A percentile compares a stretch with the other conserved stretches of the same genome.
Conservation (phyloP, 2,329 filamentous ascomycete genomes). For the Cordyceps fumosorosea region DNA sequence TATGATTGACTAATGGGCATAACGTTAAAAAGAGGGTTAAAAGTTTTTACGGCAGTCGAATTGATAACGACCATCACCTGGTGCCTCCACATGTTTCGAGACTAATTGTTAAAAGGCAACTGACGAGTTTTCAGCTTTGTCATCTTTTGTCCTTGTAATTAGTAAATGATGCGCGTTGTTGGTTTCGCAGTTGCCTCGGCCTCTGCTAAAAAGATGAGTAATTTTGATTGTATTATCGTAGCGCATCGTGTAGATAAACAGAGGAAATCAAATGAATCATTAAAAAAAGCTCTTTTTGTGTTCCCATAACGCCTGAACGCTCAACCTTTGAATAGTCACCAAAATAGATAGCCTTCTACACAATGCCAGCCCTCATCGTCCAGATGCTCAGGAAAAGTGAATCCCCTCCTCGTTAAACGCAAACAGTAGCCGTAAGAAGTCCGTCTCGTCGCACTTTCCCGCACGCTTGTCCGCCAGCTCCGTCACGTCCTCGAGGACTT, state of each 20-base stretch:
- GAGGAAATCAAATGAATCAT: not conserved
- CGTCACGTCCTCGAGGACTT: slow-evolving; percentile 76
- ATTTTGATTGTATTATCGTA: too few species aligned
- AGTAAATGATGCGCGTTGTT: not conserved
- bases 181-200: too few species aligned
- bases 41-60: too few species aligned
- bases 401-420: slow-evolving; percentile 90
- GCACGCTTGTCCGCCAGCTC: slow-evolving; percentile 74
- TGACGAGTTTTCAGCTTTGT: too few species aligned
- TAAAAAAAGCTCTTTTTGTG: not conserved
- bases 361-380: not conserved
- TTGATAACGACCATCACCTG: too few species aligned
- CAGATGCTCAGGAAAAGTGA: slow-evolving; percentile 59
- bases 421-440: slow-evolving; percentile 73
- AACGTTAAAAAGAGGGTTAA: too few species aligned
- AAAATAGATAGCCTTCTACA: not conserved
- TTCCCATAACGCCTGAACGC: slow-evolving; percentile 2
- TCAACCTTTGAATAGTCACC: not conserved
- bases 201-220: too few species aligned
- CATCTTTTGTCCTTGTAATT: not conserved
- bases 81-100: too few species aligned
- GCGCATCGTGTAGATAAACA: not conserved
- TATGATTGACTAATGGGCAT: too few species aligned
- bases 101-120: too few species aligned
- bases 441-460: slow-evolving; percentile 84